These are phyloP conservation scores for Chalara sp. DNA, from an alignment of 2,329 filamentous ascomycete genomes.

Conservation along the genomic window DNA sequence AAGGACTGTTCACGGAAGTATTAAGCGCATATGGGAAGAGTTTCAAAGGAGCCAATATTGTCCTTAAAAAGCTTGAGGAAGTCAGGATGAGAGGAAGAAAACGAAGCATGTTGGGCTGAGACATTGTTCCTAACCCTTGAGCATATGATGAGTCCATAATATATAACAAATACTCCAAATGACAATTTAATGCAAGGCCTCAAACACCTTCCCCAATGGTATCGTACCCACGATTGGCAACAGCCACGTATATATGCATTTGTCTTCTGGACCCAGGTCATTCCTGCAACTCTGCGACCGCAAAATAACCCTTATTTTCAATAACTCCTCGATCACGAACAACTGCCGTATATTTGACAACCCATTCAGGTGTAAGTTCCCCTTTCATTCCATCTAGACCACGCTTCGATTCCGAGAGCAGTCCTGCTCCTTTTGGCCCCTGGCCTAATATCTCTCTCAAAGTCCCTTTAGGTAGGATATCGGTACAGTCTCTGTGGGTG, in stretches of 20 bases:
- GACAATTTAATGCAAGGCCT: too few relatives aligned
- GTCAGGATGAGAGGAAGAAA: conserved; percentile 92
- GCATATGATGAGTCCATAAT: too few relatives aligned
- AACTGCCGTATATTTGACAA: conserved; percentile 94
- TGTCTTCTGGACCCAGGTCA: conserved; percentile 7
- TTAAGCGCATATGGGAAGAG: conserved; percentile 66
- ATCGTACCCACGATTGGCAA: too few relatives aligned
- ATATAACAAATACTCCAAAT: too few relatives aligned
- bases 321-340: conserved; percentile 91
- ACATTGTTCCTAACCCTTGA: conserved; percentile 2
- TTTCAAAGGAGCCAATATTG: conserved; percentile 68
- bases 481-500: conserved; percentile 89
- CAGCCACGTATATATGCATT: neutral
- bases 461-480: conserved; percentile 82
- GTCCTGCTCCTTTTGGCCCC: conserved; percentile 63
- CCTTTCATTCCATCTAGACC: conserved; percentile 57
- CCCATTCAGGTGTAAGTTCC: conserved; percentile 84
- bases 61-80: conserved; percentile 79
- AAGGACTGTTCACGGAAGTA: conserved; percentile 67
- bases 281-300: conserved; percentile 64
- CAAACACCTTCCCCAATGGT: too few relatives aligned
- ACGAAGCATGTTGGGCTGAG: conserved; percentile 87
- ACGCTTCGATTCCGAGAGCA: conserved; percentile 51
- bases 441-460: conserved; percentile 76
- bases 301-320: conserved; percentile 98